Evolutionary conservation across 2,329 filamentous ascomycete genomes (phyloP), one percentile per base, ranked within the genome.

Genomic region (Trichoderma afroharzianum): DNA sequence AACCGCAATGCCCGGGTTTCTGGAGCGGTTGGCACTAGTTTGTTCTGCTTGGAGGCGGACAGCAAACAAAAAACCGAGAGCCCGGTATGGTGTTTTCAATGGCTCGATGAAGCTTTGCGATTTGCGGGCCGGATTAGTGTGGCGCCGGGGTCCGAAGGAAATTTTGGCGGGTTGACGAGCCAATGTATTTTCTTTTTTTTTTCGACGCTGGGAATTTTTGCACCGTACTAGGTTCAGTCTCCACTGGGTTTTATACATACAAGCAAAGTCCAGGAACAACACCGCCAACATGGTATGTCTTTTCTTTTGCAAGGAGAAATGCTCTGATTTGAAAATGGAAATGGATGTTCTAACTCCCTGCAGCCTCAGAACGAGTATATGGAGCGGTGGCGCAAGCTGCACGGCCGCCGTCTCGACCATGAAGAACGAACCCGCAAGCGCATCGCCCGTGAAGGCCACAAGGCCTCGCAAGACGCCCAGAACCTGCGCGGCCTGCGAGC

Each of bases 371-470:
- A 94, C 83, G 92, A 83, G 80, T 83, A 92, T 81, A 93, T 93
- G 84, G 93, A 96, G 83, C 88, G 92, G 83, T 94, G 90, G 86
- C 86, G 88, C 77, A 82, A 83, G 76, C 79, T 82, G 72, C 82
- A 84, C 75, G 86, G 90, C 72, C 88, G 82, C 74, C 81, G 85
- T 71, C 84, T 88, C 73, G 94, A 97, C 81, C 89, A 95, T 82
- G 95, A 98, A 79, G 96, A 99, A 85, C 91, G 95, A 76, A 85
- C 86, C 72, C 93, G 96, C 78, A 99, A 99, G 88, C 90, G 91
- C 77, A 85, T 89, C 74, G 96, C 96, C 73, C 92, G 96, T 84
- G 93, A 97, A 85, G 92, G 90, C 72, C 95, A 99, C 87, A 91
- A 95, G 83, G 90, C 90, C 71, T 96, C 93, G 64, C 88, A 96